Evolutionary conservation across 495 filamentous ascomycete genomes (phyloP).

Genomic region (Podospora pseudocomata): DNA sequence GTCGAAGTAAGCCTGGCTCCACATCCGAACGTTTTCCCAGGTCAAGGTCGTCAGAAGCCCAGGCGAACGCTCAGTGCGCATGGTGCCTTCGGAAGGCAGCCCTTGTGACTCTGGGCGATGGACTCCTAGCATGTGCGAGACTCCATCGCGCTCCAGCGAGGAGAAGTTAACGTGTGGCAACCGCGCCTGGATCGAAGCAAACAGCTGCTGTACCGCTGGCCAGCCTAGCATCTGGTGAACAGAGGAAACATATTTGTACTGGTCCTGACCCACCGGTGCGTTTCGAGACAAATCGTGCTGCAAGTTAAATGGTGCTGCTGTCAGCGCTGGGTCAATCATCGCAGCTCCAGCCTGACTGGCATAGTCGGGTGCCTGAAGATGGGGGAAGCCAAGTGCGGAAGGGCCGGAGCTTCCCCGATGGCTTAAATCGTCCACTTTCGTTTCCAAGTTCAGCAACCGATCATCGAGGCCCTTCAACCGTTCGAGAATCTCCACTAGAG

Average conservation of each 20-base stretch:
- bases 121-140: slow-evolving; percentile 26
- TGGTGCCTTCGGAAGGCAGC: background rate
- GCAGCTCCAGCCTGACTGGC: background rate
- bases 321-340: slow-evolving; percentile 9
- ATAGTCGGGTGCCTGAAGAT: background rate
- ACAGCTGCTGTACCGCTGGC: slow-evolving; percentile 51
- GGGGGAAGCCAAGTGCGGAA: slow-evolving; percentile 5
- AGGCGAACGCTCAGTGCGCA: background rate
- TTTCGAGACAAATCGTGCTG: background rate
- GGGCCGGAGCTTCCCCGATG: slow-evolving; percentile 15
- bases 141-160: slow-evolving; percentile 40
- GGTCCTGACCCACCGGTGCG: slow-evolving; percentile 16
- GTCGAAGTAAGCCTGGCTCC: slow-evolving; percentile 53
- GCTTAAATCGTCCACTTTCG: slow-evolving; percentile 46
- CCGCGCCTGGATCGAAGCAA: slow-evolving; percentile 32
- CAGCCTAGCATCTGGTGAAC: slow-evolving; percentile 57
- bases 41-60: slow-evolving; percentile 26
- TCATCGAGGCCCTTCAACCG: slow-evolving; percentile 49
- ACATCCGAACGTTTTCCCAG: slow-evolving; percentile 47
- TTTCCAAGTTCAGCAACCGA: slow-evolving; percentile 49
- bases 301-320: slow-evolving; percentile 20
- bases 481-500: slow-evolving; percentile 56
- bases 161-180: slow-evolving; percentile 32
- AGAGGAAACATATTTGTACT: slow-evolving; percentile 50
- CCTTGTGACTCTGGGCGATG: slow-evolving; percentile 13